Base-by-base conservation (phyloP, 192 early-diverging fungal species). In the Mortierella hygrophila region DNA sequence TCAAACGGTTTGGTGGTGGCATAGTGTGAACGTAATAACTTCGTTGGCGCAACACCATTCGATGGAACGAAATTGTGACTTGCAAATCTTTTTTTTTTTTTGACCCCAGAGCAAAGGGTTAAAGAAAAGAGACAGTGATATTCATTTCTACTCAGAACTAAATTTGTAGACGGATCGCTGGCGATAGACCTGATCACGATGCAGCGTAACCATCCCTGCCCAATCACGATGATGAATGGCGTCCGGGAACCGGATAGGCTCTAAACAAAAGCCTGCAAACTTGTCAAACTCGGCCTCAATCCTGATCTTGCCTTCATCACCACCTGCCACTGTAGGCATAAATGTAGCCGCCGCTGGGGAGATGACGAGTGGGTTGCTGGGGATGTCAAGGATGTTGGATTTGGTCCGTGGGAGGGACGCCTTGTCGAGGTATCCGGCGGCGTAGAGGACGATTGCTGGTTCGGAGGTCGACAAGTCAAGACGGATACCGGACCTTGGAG, bases 361-460 rank as follows among this genome's bases (percentile, higher is more conserved):
- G 11, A 54, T 69, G 49, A 75, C 46, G 11, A 80, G 68, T 9
- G 74, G 21, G 3, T 68, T 70, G 0, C 57, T 41, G 20, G 70
- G 74, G 21, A 82, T n/a, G 29, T 76, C 75, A 0, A 82, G 26
- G 9, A 4, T 41, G 13, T 60, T 72, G 8, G 82, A 85, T 77
- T 85, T 85, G 29, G 82, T 85, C 3, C 72, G 49, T 6, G 65
- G 82, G 29, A 85, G 38, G 3, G 47, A 6, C 4, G 78, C 40
- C 26, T 87, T 80, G n/a, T 93, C 90, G 55, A 97, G 85, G 82
- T 91, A 96, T 76, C 96, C 95, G 42, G 94, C 96, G 7, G 96
- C 94, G 76, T 98, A 98, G 78, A 98, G 88, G 69, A 97, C 94
- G 37, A 98, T 90, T 0, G 93, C 94, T 10, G 94, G 90, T 65